These are phyloP conservation scores for Ophiostoma montium DNA, from an alignment of 2,329 filamentous ascomycete genomes.

Conservation along the genomic window DNA sequence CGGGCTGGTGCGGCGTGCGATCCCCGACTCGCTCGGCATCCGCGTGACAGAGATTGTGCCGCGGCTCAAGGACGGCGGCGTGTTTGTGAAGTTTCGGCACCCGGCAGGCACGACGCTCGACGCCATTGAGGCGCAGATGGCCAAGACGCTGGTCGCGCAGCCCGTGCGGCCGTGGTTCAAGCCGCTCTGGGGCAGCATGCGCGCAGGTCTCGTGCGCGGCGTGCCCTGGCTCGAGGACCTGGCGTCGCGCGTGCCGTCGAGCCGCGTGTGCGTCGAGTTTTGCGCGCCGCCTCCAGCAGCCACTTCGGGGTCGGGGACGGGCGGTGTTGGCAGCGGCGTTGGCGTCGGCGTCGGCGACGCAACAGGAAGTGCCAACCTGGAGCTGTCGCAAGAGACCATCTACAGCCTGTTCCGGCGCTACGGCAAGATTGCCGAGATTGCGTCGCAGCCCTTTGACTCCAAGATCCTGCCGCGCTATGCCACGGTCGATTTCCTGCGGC, in stretches of 20 bases:
- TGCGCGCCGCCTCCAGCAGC: constrained; percentile 47
- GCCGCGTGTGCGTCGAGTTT: constrained; percentile 70
- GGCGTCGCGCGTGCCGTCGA: constrained; percentile 58
- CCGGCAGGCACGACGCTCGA: constrained; percentile 24
- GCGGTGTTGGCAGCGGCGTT: no score
- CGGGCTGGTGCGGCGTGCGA: constrained; percentile 42
- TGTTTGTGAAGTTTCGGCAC: constrained; percentile 73
- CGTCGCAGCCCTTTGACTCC: constrained; percentile 68
- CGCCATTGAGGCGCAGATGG: constrained; percentile 37
- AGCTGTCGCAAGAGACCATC: constrained; percentile 72
- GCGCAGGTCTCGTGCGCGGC: constrained; percentile 61
- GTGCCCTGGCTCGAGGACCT: constrained; percentile 91
- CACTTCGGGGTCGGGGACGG: background rate
- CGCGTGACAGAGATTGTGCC: constrained; percentile 72
- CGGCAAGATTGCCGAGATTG: constrained; percentile 80
- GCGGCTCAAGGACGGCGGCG: constrained; percentile 78
- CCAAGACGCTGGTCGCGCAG: constrained; percentile 49
- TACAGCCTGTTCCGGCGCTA: constrained; percentile 82
- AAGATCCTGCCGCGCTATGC: constrained; percentile 74
- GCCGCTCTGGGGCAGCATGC: constrained; percentile 53
- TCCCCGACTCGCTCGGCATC: constrained; percentile 47
- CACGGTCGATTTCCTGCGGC: constrained; percentile 58
- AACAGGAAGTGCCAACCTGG: constrained; percentile 43
- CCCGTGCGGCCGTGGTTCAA: constrained; percentile 84
- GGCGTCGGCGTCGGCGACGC: constrained; percentile 30